Evolutionary conservation across 148 eudicot genomes (phyloP).

Genomic region (Persicaria maculosa): DNA sequence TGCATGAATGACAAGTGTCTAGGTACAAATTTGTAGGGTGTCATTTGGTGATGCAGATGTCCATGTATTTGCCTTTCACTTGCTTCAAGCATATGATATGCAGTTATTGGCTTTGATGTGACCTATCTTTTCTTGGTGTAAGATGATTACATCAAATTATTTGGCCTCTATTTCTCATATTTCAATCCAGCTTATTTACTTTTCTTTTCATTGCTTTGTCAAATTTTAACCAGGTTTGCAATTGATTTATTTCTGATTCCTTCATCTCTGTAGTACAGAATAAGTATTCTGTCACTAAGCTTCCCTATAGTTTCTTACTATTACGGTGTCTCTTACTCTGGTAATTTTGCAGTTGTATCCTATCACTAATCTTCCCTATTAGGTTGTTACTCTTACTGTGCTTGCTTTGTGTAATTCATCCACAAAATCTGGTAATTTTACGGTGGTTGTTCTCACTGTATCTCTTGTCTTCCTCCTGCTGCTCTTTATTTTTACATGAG

Average conservation of each 20-base stretch:
- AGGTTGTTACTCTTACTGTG: not conserved
- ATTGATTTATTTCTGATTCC: not conserved
- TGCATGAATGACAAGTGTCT: not conserved
- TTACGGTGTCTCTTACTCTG: too few species aligned
- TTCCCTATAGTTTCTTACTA: not conserved
- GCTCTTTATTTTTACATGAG: not conserved
- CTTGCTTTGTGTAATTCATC: too few species aligned
- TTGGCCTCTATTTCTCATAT: not conserved
- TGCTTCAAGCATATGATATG: not conserved
- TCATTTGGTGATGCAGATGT: not conserved
- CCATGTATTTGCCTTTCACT: not conserved
- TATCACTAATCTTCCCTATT: not conserved
- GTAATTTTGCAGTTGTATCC: not conserved
- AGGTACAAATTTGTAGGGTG: not conserved
- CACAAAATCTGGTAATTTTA: too few species aligned
- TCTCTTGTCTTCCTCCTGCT: not conserved
- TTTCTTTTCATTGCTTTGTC: not conserved
- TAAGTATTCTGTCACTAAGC: not conserved
- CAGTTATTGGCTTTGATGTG: not conserved
- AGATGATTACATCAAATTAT: not conserved
- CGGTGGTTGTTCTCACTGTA: not conserved
- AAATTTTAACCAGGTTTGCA: not conserved
- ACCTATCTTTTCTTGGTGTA: slow-evolving; percentile 3
- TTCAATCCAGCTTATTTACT: not conserved
- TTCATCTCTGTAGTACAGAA: not conserved